Evolutionary conservation across 495 filamentous ascomycete genomes (phyloP), one percentile per base, ranked within the genome.

Genomic region (Penicillium simplicissimum): DNA sequence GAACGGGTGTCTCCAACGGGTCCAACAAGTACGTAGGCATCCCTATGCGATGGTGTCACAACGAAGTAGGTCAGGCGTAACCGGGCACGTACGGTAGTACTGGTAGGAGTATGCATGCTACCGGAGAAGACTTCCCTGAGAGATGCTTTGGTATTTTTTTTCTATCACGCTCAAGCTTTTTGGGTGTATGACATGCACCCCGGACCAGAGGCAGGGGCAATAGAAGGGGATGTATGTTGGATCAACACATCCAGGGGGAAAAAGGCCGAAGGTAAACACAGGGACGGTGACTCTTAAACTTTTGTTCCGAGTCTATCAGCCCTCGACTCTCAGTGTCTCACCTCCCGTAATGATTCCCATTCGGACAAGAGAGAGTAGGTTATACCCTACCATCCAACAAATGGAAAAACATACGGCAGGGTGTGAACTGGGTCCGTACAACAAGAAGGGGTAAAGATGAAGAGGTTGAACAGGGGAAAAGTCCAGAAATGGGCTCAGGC

Each of bases 81-180:
- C 14, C 25, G 4, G 10, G 23, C 6, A 31, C 23, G 28, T 31
- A 31, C 28, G 4, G 28, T 31, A 31, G 28, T 31, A 25, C 23
- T 25, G 23, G 23, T 28, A n/a, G 9, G 7, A 6, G 14, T 31
- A 13, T 11, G 11, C 13, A 19, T 49, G 28, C 45, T 25, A 49
- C 45, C 3, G 45, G 45, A 49, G 45, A 49, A 25, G 8, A 31
- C 15, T 25, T 49, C 45, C 45, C 45, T 9, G 14, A 31, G 13
- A 49, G 3, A 31, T 49, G 23, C 21, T 31, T 49, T 49, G 23
- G 25, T 28, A 31, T 31, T 49, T 62, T 45, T 17, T 68, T 64
- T 63, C 62, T 70, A 70, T 69, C 52, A 61, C 67, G 68, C 61
- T 67, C 42, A 35, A 63, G 59, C 63, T 70, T 66, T 71, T 71